Conservation (phyloP, 768 basidiomycete species). For the Lyophyllum decastes region DNA sequence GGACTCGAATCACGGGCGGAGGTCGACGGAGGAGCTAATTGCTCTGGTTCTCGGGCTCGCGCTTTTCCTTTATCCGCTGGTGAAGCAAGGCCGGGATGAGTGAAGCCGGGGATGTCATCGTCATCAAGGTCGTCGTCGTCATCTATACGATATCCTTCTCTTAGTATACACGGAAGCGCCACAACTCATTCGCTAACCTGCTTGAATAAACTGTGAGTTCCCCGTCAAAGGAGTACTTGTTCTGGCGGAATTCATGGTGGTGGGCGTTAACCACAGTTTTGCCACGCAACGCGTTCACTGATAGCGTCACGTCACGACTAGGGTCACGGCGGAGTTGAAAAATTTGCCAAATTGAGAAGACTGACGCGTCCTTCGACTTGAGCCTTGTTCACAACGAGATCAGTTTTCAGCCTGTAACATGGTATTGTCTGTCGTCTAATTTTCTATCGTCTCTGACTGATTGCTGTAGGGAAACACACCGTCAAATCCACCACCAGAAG, state of each 20-base stretch:
- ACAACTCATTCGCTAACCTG: slow-evolving; percentile 51
- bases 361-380: slow-evolving; percentile 51
- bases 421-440: slow-evolving; percentile 17
- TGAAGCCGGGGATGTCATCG: slow-evolving; percentile 77
- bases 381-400: slow-evolving; percentile 15
- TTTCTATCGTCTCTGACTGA: neutral
- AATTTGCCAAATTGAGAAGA: slow-evolving; percentile 34
- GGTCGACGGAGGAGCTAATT: slow-evolving; percentile 45
- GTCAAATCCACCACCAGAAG: slow-evolving; percentile 55
- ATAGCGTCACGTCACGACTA: slow-evolving; percentile 7
- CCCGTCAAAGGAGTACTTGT: slow-evolving; percentile 53
- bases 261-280: slow-evolving; percentile 15
- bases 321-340: slow-evolving; percentile 27
- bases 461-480: slow-evolving; percentile 68
- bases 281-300: slow-evolving; percentile 30
- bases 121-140: slow-evolving; percentile 87
- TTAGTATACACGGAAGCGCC: neutral
- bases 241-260: slow-evolving; percentile 40
- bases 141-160: slow-evolving; percentile 38
- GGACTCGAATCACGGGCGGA: slow-evolving; percentile 33
- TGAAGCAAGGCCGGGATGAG: slow-evolving; percentile 58
- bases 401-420: slow-evolving; percentile 17
- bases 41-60: slow-evolving; percentile 58
- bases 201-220: slow-evolving; percentile 78
- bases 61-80: slow-evolving; percentile 72